Evolutionary conservation across 352 stramenopile genomes (phyloP).

Genomic region (Phytophthora rubi): DNA sequence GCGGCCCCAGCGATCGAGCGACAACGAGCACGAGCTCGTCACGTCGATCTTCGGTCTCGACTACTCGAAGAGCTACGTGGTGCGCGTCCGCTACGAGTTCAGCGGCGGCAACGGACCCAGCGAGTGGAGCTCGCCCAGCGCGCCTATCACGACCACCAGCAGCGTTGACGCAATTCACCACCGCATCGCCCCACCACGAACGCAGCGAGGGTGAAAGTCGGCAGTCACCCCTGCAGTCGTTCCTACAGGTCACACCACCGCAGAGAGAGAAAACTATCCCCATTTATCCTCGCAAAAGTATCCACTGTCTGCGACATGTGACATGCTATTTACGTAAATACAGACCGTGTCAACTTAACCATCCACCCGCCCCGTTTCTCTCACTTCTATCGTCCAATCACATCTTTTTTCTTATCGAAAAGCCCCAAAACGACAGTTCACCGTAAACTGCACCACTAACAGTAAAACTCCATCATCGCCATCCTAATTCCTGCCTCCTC

Average conservation of each 20-base stretch:
- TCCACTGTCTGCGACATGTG: conserved; percentile 6
- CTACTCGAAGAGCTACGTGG: conserved; percentile 77
- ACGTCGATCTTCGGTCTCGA: conserved; percentile 77
- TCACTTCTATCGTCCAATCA: conserved; percentile 28
- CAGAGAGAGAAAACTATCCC: not conserved
- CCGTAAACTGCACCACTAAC: not conserved
- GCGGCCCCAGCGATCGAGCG: conserved; percentile 44
- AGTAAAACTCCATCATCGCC: not conserved
- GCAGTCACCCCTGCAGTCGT: not conserved
- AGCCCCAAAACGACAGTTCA: conserved; percentile 3
- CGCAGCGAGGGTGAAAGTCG: conserved; percentile 18
- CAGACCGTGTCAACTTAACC: not conserved
- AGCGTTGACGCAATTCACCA: conserved; percentile 38
- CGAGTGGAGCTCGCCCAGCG: conserved; percentile 71
- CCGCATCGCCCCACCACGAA: conserved; percentile 30
- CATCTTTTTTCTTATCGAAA: conserved; percentile 20
- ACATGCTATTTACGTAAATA: conserved; percentile 5
- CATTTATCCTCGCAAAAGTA: not conserved
- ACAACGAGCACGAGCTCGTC: conserved; percentile 62
- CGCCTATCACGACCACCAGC: conserved; percentile 49
- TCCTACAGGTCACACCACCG: not conserved
- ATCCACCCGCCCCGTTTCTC: not conserved
- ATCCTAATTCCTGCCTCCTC: not conserved
- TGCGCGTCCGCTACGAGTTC: conserved; percentile 77
- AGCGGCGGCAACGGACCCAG: conserved; percentile 42